Percentiles rank a stretch among this genome's conserved stretches.
Evolutionary conservation across 1,284 basidiomycete species (phyloP).

Genomic region (Pyrrhoderma noxium): DNA sequence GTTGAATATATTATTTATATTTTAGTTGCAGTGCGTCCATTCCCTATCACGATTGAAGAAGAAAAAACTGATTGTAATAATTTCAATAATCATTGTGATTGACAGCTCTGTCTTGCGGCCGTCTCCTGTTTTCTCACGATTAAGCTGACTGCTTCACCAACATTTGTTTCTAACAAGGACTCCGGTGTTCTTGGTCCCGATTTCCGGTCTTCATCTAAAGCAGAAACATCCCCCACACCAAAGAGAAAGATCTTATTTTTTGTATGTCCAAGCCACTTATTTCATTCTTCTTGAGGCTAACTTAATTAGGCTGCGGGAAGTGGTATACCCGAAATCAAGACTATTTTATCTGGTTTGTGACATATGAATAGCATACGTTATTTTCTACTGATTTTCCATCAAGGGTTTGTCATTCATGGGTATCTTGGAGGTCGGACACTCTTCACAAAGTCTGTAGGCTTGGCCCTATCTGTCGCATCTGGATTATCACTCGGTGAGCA

Average conservation of each 20-base stretch:
- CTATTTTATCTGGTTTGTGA: constrained; percentile 75
- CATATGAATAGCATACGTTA: neutral
- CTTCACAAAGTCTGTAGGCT: constrained; percentile 85
- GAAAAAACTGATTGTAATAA: neutral
- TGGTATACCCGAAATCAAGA: constrained; percentile 96
- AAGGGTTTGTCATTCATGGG: constrained; percentile 96
- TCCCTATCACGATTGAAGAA: constrained; percentile 16
- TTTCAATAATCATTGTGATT: neutral
- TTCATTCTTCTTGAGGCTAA: constrained; percentile 7
- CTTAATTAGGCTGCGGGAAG: constrained; percentile 75
- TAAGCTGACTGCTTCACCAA: constrained; percentile 80
- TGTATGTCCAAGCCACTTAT: constrained; percentile 36
- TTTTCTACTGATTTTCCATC: constrained; percentile 6
- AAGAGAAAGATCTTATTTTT: constrained; percentile 78
- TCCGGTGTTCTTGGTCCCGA: constrained; percentile 59
- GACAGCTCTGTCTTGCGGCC: constrained; percentile 64
- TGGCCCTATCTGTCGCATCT: constrained; percentile 87
- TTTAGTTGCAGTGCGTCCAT: constrained; percentile 61
- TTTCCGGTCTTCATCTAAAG: constrained; percentile 30
- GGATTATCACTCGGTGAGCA: constrained; percentile 73
- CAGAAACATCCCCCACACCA: constrained; percentile 22
- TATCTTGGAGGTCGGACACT: constrained; percentile 89
- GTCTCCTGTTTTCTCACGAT: constrained; percentile 77
- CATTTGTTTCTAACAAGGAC: constrained; percentile 84
- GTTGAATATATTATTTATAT: constrained; percentile 73